Conservation (phyloP, 192 early-diverging fungal genomes). For the Lunasporangiospora selenospora region DNA sequence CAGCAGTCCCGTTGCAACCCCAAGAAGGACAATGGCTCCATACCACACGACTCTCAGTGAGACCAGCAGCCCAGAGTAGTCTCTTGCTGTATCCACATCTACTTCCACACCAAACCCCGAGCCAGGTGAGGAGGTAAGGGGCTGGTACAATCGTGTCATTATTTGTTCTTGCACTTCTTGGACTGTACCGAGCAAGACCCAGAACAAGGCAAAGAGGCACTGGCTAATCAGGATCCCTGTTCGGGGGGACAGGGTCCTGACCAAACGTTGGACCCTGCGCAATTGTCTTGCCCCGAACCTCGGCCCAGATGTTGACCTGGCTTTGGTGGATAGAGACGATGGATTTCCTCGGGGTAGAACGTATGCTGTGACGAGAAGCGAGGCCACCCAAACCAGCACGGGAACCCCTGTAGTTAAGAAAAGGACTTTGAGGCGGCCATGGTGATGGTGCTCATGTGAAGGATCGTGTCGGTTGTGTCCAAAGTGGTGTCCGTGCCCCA, state of each 20-base stretch:
- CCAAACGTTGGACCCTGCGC: too few species aligned
- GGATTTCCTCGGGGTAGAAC: too few species aligned
- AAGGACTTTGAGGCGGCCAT: not conserved
- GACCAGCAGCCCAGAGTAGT: too few species aligned
- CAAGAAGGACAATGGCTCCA: slow-evolving; percentile 8
- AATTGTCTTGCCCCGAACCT: too few species aligned
- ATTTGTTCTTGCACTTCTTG: slow-evolving; percentile 29
- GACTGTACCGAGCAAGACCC: slow-evolving; percentile 16
- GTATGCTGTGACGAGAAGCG: not conserved
- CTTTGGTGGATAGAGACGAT: too few species aligned
- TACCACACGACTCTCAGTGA: slow-evolving; percentile 25
- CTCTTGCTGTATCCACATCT: too few species aligned
- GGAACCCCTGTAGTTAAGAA: slow-evolving; percentile 24
- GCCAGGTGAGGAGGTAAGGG: too few species aligned
- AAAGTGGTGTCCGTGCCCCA: not conserved
- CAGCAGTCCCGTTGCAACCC: slow-evolving; percentile 29
- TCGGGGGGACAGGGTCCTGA: too few species aligned
- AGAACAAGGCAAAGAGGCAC: slow-evolving; percentile 21
- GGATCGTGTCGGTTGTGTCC: not conserved
- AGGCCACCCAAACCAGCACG: slow-evolving; percentile 4
- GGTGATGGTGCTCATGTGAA: slow-evolving; percentile 1
- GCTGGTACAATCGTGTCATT: too few species aligned
- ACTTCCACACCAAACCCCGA: too few species aligned
- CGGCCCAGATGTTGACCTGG: too few species aligned
- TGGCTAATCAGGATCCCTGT: slow-evolving; percentile 23